Conservation (phyloP, 768 basidiomycete genomes). For the Macrolepiota albuminosa region DNA sequence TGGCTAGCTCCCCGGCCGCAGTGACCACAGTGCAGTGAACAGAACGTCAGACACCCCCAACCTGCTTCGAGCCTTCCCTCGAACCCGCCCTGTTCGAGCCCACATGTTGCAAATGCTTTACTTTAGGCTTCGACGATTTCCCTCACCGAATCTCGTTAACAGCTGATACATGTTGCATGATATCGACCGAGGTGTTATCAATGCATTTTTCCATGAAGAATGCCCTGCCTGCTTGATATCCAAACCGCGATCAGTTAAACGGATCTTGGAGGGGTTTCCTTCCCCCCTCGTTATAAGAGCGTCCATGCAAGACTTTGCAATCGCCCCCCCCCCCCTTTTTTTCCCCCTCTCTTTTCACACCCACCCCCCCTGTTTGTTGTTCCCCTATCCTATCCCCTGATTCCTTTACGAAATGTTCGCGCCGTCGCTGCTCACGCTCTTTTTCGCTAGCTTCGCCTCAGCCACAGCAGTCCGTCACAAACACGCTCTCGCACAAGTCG, state of each 20-base stretch:
- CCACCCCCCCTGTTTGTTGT: neutral
- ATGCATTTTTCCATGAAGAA: neutral
- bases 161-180: neutral
- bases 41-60: neutral
- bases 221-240: neutral
- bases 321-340: too few relatives aligned
- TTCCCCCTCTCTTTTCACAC: neutral
- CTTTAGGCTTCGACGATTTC: neutral
- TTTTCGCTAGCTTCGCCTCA: neutral
- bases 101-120: neutral
- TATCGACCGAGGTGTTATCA: neutral
- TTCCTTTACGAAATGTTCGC: neutral
- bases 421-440: neutral
- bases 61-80: neutral
- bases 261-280: too few relatives aligned
- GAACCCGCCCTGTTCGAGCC: neutral
- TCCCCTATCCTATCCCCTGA: neutral
- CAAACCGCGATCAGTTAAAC: neutral
- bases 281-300: neutral
- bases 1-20: neutral
- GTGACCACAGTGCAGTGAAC: neutral
- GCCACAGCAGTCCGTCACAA: constrained; percentile 8
- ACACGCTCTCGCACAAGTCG: constrained; percentile 21
- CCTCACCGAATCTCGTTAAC: neutral
- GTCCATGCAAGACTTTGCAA: neutral